Base-by-base conservation (phyloP, 2,329 filamentous ascomycete genomes). In the Pseudogymnoascus pannorum region DNA sequence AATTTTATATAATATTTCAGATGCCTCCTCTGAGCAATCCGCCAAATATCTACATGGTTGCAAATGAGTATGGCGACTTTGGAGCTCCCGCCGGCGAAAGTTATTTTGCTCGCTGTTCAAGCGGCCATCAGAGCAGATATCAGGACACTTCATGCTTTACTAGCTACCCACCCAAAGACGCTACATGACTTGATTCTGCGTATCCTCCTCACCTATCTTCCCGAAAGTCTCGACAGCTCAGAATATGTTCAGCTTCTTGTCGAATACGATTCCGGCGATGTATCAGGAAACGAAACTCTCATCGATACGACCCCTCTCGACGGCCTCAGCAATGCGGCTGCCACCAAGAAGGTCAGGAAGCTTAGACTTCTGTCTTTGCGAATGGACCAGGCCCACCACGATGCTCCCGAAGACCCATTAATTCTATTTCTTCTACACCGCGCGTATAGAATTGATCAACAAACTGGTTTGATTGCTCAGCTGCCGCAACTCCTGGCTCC, bases 121-220 rank as follows among this genome's bases (percentile, higher is more conserved):
- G 81, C 87, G 67, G 85, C 89, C 60, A 81, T 82, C 64, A 82
- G 83, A 68, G 80, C 84, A 70, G 83, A 92, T 71, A 77, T 92
- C 67, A 72, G 79, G 67, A 79, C 81, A 65, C 76, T 94, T 63
- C 79, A 81, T 61, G 78, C 77, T 60, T 77, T 94, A 64, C 79
- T 84, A 59, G 77, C 81, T 20, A 76, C 78, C 38, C 77, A 88
- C 67, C 74, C 75, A 60, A 76, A 81, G 60, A 79, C 86, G 36
- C 77, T 94, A 60, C 78, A 81, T 26, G 84, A 88, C 61, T 76
- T 91, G 12, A 71, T 90, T 22, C 78, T 94, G 62, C 85, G 87
- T 48, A 85, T 94, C 60, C 75, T 95, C 20, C 80, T 95, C 51
- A 90, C 87, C 18, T 90, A 87, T 70, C 79, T 95, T 1, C 91